Conservation (phyloP, 2,329 filamentous ascomycete species). For the Ceratocystis papillata region DNA sequence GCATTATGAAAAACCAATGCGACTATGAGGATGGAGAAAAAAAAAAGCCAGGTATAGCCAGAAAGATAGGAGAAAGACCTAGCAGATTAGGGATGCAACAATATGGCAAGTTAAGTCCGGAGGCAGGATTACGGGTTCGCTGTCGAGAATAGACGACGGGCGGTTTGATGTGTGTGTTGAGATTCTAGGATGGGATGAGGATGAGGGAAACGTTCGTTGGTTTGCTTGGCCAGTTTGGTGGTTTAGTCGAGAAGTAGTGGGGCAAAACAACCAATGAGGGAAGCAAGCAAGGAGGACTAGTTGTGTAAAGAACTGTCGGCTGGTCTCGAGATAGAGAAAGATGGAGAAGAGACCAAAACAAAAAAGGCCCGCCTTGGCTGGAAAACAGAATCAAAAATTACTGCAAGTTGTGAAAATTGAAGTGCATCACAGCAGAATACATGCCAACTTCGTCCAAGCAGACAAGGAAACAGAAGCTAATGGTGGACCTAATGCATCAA, state of each 20-base stretch:
- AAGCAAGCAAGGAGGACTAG: not conserved
- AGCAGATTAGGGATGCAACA: not conserved
- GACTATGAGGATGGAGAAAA: not conserved
- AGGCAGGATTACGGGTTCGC: constrained; percentile 4
- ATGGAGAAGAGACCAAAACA: not conserved
- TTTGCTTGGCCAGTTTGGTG: constrained; percentile 4
- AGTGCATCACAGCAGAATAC: constrained; percentile 6
- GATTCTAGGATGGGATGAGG: not conserved
- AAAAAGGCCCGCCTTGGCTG: not conserved
- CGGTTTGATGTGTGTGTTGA: not conserved
- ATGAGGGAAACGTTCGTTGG: not conserved
- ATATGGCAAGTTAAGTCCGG: not conserved
- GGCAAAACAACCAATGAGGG: constrained; percentile 17
- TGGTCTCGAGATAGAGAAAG: not conserved
- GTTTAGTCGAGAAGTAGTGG: constrained; percentile 10
- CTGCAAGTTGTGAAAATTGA: not conserved
- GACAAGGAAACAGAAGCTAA: not conserved
- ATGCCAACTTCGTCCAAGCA: not conserved
- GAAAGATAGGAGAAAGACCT: not conserved
- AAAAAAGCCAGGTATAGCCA: not conserved
- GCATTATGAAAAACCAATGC: constrained; percentile 24
- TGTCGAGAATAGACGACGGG: not conserved
- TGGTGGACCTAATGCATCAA: not conserved
- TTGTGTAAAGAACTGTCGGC: not conserved
- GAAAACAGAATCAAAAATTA: not conserved